phyloP scores from a whole-genome alignment of 257 asterid species.

The Jasminum sambac region DNA sequence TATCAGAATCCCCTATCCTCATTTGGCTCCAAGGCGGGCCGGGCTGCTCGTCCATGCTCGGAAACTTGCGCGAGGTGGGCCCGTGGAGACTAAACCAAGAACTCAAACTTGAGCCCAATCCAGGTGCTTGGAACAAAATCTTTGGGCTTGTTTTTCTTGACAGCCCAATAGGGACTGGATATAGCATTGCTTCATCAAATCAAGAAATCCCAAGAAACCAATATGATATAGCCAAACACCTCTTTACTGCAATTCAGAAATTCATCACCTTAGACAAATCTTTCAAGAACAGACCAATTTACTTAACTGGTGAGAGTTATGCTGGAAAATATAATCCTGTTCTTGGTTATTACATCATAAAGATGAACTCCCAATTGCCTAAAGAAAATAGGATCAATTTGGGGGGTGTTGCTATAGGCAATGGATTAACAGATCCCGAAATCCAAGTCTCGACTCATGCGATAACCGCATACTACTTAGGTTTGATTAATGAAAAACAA shows the following conservation, averaged over 20 bases:
- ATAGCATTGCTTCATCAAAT: slow-evolving; percentile 64
- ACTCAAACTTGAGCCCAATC: slow-evolving; percentile 43
- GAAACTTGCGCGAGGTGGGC: slow-evolving; percentile 65
- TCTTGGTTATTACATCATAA: slow-evolving; percentile 58
- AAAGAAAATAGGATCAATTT: slow-evolving; percentile 39
- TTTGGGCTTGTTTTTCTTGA: slow-evolving; percentile 76
- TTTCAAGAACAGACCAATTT: slow-evolving; percentile 60
- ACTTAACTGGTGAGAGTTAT: slow-evolving; percentile 77
- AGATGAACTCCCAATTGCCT: slow-evolving; percentile 44
- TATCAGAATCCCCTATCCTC: slow-evolving; percentile 60
- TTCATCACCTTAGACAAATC: slow-evolving; percentile 47
- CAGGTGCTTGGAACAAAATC: slow-evolving; percentile 63
- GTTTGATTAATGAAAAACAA: slow-evolving; percentile 68
- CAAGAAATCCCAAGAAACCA: slow-evolving; percentile 81
- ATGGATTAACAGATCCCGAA: slow-evolving; percentile 81
- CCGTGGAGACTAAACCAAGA: slow-evolving; percentile 64
- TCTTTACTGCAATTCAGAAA: slow-evolving; percentile 48
- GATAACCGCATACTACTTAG: slow-evolving; percentile 42
- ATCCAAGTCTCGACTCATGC: slow-evolving; percentile 74
- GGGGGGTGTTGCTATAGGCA: slow-evolving; percentile 76
- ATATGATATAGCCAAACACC: slow-evolving; percentile 62
- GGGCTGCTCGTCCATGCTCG: slow-evolving; percentile 87
- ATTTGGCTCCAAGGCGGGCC: slow-evolving; percentile 96
- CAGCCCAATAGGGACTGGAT: slow-evolving; percentile 82
- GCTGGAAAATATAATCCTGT: slow-evolving; percentile 85